Conservation (phyloP, 345 rosid species). For the Salix arbutifolia region DNA sequence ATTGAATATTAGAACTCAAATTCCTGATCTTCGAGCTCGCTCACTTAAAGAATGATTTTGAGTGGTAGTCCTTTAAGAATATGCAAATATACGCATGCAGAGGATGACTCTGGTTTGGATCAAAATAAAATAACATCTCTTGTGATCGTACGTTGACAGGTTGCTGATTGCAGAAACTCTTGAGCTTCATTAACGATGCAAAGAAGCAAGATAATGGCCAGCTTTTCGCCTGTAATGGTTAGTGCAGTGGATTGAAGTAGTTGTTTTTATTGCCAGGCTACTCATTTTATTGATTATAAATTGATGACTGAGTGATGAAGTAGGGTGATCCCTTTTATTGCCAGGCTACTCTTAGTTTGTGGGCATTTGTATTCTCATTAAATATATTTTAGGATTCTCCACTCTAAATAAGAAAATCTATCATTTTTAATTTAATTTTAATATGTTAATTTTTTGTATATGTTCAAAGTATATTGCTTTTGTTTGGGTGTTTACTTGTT, state of each 20-base stretch:
- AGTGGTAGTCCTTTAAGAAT: not conserved
- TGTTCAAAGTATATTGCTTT: no score
- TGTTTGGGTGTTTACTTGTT: no score
- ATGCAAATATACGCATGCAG: not conserved
- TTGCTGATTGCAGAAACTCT: slow-evolving; percentile 45
- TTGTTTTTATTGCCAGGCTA: no score
- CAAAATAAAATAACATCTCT: no score
- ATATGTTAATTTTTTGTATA: no score
- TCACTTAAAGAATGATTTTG: not conserved
- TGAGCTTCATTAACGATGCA: slow-evolving; percentile 57
- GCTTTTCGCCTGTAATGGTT: slow-evolving; percentile 93
- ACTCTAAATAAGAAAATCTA: no score
- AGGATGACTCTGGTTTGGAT: not conserved
- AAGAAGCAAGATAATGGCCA: slow-evolving; percentile 69
- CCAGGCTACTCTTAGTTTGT: no score
- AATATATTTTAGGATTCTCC: no score
- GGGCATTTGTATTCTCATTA: no score
- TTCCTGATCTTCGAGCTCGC: not conserved
- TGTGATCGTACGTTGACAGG: not conserved
- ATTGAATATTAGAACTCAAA: not conserved
- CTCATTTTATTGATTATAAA: not conserved
- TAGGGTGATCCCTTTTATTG: not conserved
- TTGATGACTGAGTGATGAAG: not conserved
- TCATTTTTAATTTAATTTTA: no score
- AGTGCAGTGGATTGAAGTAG: not conserved